Percentiles rank a stretch among this genome's conserved stretches.
Evolutionary conservation across 495 filamentous ascomycete genomes (phyloP).

Genomic region (Aspergillus bertholletiae): DNA sequence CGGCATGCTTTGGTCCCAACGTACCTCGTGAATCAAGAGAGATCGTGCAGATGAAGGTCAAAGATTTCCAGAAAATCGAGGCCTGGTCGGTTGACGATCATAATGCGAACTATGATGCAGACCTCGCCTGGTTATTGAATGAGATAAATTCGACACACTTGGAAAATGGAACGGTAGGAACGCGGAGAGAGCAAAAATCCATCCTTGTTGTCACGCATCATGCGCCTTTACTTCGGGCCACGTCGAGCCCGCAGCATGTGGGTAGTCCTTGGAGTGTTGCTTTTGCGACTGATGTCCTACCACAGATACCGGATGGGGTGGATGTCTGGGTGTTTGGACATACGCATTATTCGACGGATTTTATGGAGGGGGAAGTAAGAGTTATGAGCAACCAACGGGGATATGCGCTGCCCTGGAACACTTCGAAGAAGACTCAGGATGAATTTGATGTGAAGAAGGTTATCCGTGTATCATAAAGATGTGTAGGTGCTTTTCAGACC

Average conservation of each 20-base stretch:
- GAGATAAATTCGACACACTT: conserved; percentile 30
- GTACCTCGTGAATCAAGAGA: conserved; percentile 34
- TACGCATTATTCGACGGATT: conserved; percentile 47
- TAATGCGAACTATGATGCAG: conserved; percentile 38
- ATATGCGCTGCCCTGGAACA: conserved; percentile 35
- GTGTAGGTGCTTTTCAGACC: too few relatives aligned
- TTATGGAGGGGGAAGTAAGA: conserved; percentile 31
- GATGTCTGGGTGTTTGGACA: conserved; percentile 53
- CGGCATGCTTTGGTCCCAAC: conserved; percentile 54
- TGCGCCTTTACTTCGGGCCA: conserved; percentile 42
- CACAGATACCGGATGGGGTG: conserved; percentile 16
- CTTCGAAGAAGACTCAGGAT: conserved; percentile 7
- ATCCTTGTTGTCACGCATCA: conserved; percentile 56
- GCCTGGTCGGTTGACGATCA: conserved; percentile 48
- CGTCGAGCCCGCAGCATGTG: conserved; percentile 39
- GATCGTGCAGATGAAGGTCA: conserved; percentile 37
- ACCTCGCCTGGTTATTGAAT: conserved; percentile 42
- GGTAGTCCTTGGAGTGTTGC: conserved; percentile 39
- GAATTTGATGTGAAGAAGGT: conserved; percentile 22
- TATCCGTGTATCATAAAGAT: conserved; percentile 9
- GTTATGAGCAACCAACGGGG: conserved; percentile 54
- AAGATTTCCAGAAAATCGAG: conserved; percentile 49
- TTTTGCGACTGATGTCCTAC: conserved; percentile 51
- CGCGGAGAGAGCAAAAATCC: conserved; percentile 11
- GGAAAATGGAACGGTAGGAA: conserved; percentile 13